These are phyloP conservation scores for Yueomyces sinensis DNA, from an alignment of 805 yeast genomes.

Conservation along the genomic window DNA sequence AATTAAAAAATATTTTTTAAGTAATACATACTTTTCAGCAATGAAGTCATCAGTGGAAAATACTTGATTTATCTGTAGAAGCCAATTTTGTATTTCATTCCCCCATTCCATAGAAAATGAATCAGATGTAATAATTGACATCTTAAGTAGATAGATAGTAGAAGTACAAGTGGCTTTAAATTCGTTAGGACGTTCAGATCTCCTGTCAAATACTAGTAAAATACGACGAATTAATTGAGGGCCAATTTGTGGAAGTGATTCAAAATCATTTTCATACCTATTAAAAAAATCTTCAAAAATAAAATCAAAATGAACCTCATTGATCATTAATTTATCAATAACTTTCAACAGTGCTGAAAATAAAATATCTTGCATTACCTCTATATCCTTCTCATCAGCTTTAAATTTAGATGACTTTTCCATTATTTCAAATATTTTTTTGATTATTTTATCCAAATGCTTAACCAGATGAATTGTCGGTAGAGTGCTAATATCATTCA, in stretches of 20 bases:
- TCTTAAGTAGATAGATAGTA: background rate
- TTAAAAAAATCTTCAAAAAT: background rate
- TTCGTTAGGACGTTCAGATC: background rate
- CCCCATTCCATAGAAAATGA: slow-evolving; percentile 14
- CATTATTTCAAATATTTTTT: slow-evolving; percentile 27
- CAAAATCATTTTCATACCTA: background rate
- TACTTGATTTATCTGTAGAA: slow-evolving; percentile 24
- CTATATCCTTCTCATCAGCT: background rate
- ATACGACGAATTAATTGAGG: background rate
- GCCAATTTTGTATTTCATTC: slow-evolving; percentile 15
- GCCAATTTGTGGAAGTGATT: background rate
- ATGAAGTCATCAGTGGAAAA: no score
- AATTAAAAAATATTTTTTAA: no score
- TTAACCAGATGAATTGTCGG: slow-evolving; percentile 43
- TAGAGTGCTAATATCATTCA: slow-evolving; percentile 39
- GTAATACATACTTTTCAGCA: no score
- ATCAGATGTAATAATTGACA: slow-evolving; percentile 23
- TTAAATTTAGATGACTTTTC: background rate
- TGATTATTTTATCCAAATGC: slow-evolving; percentile 45
- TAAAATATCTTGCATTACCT: no score
- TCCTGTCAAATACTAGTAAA: background rate
- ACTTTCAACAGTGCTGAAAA: no score
- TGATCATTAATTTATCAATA: background rate
- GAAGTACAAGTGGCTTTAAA: background rate
- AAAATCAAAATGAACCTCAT: background rate